Base-by-base conservation (phyloP, 441 rosid species). In the Populus tomentosa region DNA sequence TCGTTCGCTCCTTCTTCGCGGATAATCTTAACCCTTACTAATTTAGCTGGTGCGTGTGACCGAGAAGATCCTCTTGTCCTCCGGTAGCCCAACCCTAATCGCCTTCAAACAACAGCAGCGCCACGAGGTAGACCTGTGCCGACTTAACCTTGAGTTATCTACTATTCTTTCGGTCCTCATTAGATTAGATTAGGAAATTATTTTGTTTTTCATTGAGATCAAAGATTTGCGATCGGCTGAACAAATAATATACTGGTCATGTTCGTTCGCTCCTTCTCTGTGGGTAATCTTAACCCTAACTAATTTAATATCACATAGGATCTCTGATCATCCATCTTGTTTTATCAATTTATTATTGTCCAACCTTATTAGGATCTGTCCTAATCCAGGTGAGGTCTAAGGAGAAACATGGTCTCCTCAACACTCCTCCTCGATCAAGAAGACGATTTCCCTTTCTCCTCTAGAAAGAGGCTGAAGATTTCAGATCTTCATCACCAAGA, bases 371-470 rank as follows among this genome's bases (percentile, higher is more conserved):
- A 13, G 53, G 53, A 46, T 20, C 9, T 63, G 73, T 24, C 20
- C 16, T 65, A 21, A 20, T 68, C 81, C 24, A 53, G 80, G 73
- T 16, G 23, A 62, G 35, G 64, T 23, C 8, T 20, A 24, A 18
- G 67, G 72, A 67, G 72, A 23, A 77, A 76, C 83, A 87, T 92
- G 95, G 91, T 90, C 82, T 90, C 92, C 69, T 86, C 88, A 33
- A 75, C 79, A 56, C 75, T 78, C 1, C 63, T 46, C 76, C 71
- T 67, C 67, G 10, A 21, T 26, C 75, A 72, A 56, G 82, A 80
- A 66, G 65, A 69, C 72, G 67, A 59, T 64, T 71, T 66, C 70
- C 62, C 65, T 78, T 75, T 66, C 21, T 38, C 67, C 66, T 73
- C 80, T 28, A 40, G 84, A 59, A 89, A 80, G 61, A 53, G 61